Evolutionary conservation across 345 rosid species (phyloP).

Genomic region (Gossypium herbaceum): DNA sequence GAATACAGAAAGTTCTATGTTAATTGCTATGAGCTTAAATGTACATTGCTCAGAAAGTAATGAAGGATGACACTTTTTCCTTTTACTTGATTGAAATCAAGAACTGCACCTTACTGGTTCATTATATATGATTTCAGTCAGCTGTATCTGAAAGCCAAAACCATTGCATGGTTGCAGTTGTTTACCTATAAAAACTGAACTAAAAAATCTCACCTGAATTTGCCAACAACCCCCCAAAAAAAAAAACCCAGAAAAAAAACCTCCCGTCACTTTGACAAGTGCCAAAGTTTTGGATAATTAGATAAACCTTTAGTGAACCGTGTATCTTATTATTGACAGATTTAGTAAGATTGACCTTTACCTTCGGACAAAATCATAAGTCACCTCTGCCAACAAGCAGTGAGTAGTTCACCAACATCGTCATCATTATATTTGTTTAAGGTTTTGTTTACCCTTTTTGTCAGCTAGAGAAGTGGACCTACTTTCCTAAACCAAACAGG

Average conservation of each 20-base stretch:
- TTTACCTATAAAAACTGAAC: not conserved
- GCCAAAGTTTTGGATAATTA: not conserved
- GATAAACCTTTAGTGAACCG: not conserved
- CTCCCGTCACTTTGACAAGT: not conserved
- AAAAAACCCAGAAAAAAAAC: not conserved
- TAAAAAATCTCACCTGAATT: not conserved
- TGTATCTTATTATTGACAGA: not conserved
- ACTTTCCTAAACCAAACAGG: constrained; percentile 23
- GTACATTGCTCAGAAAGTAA: not conserved
- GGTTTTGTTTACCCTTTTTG: not conserved
- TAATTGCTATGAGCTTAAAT: not conserved
- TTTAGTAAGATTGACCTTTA: constrained; percentile 3
- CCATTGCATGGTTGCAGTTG: not conserved
- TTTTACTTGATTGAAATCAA: not conserved
- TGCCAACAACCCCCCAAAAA: not conserved
- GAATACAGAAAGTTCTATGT: not conserved
- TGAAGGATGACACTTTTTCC: not conserved
- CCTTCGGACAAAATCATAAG: not conserved
- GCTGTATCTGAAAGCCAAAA: not conserved
- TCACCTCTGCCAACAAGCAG: not conserved
- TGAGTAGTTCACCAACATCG: constrained; percentile 30
- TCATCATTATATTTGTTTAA: not conserved
- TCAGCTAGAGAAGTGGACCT: not conserved
- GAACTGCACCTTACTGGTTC: not conserved
- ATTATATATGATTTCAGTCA: no score